Percentiles rank a stretch among this genome's conserved stretches.
Evolutionary conservation across 192 early-diverging fungal genomes (phyloP).

Genomic region (Coemansia guatemalensis): DNA sequence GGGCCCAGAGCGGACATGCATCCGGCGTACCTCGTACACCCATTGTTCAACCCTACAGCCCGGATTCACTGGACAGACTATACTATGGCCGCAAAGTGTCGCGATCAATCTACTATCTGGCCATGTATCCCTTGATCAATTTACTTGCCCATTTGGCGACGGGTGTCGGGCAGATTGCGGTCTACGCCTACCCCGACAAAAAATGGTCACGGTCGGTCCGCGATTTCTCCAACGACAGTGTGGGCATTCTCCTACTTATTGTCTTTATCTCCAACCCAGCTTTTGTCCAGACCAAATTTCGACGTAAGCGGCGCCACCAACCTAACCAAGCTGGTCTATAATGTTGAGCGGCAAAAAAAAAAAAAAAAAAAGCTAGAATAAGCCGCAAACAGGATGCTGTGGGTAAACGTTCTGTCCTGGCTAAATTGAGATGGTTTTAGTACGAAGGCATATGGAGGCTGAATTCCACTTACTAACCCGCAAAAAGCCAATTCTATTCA

Average conservation of each 20-base stretch:
- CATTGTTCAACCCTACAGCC: constrained; percentile 21
- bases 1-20: not conserved
- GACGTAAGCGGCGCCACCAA: constrained; percentile 22
- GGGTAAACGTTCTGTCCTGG: not conserved
- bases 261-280: constrained; percentile 55
- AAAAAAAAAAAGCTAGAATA: not conserved
- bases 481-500: not conserved
- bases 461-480: no score
- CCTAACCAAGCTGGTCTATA: not conserved
- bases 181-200: constrained; percentile 43
- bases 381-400: not conserved
- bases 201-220: constrained; percentile 49
- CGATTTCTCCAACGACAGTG: constrained; percentile 53
- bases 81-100: constrained; percentile 55
- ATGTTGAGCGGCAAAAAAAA: constrained; percentile 2
- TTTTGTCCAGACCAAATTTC: constrained; percentile 45
- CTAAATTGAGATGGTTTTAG: not conserved
- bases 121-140: constrained; percentile 51
- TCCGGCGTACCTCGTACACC: not conserved
- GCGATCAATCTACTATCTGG: constrained; percentile 53
- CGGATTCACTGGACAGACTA: constrained; percentile 48
- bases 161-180: constrained; percentile 45
- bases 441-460: no score
- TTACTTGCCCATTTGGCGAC: constrained; percentile 48
- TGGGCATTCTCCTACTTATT: constrained; percentile 46